Evolutionary conservation across 148 eudicot genomes (phyloP).

Genomic region (Cornus kousa): DNA sequence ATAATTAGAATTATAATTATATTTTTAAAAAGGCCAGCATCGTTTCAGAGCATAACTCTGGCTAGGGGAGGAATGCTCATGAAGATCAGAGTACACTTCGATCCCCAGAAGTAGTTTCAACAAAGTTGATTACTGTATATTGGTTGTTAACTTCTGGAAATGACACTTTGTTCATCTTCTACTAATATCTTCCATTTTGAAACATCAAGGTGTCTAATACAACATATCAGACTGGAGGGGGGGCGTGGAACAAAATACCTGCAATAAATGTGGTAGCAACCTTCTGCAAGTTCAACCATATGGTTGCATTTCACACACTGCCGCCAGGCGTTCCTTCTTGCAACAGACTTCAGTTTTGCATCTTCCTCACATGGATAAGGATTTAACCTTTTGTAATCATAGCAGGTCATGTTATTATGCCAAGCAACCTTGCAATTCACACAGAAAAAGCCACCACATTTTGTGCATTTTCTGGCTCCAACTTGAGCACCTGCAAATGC

Average conservation of each 20-base stretch:
- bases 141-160: not conserved
- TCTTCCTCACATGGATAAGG: conserved; percentile 22
- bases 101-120: not conserved
- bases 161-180: not conserved
- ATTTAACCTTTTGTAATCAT: conserved; percentile 24
- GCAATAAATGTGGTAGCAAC: conserved; percentile 48
- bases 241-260: conserved; percentile 24
- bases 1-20: too few species aligned
- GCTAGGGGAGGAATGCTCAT: not conserved
- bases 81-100: not conserved
- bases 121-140: too few species aligned
- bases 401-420: conserved; percentile 32
- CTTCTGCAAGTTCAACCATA: conserved; percentile 43
- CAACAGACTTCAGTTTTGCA: conserved; percentile 32
- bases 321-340: conserved; percentile 31
- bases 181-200: not conserved
- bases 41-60: not conserved
- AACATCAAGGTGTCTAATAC: not conserved
- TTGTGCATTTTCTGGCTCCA: conserved; percentile 30
- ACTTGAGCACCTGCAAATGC: conserved; percentile 6
- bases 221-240: not conserved
- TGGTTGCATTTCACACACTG: conserved; percentile 44
- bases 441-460: conserved; percentile 31
- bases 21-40: not conserved
- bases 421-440: conserved; percentile 38